Evolutionary conservation across 495 filamentous ascomycete genomes (phyloP).

Genomic region (Tuber aestivum): DNA sequence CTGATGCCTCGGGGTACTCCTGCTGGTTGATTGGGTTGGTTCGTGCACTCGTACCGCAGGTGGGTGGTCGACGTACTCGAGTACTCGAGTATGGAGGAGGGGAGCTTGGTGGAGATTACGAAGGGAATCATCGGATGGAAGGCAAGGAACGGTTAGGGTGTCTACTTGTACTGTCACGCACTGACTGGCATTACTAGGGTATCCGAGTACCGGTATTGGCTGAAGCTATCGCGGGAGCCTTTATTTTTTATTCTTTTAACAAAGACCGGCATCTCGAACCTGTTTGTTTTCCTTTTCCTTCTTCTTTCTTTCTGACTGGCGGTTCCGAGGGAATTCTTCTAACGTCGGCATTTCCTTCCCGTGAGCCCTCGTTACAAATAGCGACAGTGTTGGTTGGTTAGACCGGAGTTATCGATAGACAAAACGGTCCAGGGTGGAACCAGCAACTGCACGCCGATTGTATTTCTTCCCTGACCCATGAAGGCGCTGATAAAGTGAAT

Average conservation of each 20-base stretch:
- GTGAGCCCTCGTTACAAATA: neutral
- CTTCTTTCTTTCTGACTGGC: too few species aligned
- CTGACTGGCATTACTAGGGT: too few species aligned
- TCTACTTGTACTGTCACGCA: neutral
- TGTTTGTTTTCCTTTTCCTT: neutral
- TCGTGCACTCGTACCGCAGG: too few species aligned
- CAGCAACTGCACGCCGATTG: neutral
- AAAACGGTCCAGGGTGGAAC: neutral
- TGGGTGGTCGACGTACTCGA: too few species aligned
- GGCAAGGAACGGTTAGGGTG: neutral
- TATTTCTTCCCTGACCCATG: neutral
- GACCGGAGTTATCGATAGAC: neutral
- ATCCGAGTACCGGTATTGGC: neutral
- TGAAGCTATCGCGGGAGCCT: neutral
- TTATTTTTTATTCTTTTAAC: neutral
- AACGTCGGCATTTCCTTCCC: conserved; percentile 1
- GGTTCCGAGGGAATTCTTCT: neutral
- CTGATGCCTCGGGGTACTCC: neutral
- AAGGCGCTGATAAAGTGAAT: neutral
- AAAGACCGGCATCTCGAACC: neutral
- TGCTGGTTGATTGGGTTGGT: neutral
- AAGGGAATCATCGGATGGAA: neutral
- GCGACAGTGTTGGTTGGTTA: neutral
- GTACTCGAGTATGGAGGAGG: neutral
- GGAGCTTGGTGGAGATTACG: neutral